Conservation (phyloP, 148 eudicot species). For the Fallopia convolvulus region DNA sequence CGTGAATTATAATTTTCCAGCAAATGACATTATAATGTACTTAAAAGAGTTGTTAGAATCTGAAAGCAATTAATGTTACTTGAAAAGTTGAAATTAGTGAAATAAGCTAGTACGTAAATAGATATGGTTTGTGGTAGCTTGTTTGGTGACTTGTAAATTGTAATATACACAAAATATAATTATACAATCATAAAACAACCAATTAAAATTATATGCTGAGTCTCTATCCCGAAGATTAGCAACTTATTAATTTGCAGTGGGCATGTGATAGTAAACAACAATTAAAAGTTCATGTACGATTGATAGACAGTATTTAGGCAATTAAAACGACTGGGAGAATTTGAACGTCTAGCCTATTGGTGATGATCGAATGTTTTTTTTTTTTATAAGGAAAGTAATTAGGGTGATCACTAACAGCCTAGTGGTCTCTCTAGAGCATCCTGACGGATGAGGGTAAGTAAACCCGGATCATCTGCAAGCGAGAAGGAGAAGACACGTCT, state of each 20-base stretch:
- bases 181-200: background rate
- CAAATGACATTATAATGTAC: background rate
- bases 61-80: background rate
- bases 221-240: background rate
- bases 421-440: no score
- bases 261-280: background rate
- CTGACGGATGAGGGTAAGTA: no score
- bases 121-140: background rate
- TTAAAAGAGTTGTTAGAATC: background rate
- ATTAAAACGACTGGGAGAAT: no score
- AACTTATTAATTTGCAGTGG: background rate
- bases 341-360: no score
- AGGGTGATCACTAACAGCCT: no score
- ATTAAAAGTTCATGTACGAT: no score
- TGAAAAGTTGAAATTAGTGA: background rate
- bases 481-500: no score
- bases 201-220: background rate
- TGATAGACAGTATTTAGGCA: no score
- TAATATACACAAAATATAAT: background rate
- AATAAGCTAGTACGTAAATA: background rate
- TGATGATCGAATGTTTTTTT: no score
- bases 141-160: background rate
- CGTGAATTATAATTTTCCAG: no score
- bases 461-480: no score
- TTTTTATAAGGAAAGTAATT: no score